These are phyloP conservation scores for Garcia nutans DNA, from an alignment of 345 rosid genomes.

Conservation along the genomic window DNA sequence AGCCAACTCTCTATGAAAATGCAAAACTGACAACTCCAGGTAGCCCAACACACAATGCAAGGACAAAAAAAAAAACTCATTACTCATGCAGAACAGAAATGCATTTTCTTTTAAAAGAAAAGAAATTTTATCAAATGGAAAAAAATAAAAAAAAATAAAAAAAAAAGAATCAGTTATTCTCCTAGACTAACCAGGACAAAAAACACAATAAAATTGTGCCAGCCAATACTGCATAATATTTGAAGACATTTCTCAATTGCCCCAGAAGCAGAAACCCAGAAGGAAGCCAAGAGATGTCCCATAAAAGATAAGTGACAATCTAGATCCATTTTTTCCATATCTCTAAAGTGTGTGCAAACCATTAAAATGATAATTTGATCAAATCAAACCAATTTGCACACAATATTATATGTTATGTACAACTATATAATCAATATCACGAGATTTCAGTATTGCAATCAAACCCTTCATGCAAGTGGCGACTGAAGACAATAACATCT, in stretches of 20 bases:
- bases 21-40: no score
- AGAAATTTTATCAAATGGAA: no score
- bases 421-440: not conserved
- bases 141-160: no score
- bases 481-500: constrained; percentile 88
- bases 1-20: no score
- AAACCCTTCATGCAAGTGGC: constrained; percentile 60
- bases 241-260: not conserved
- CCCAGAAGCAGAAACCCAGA: not conserved
- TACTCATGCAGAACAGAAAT: no score
- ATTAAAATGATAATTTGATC: constrained; percentile 1
- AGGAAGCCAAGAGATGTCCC: not conserved
- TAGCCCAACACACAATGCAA: not conserved
- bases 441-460: constrained; percentile 23
- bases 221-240: not conserved
- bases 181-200: no score
- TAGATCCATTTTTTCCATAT: not conserved
- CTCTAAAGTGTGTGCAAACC: not conserved
- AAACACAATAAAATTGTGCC: no score
- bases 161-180: no score
- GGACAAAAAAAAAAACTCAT: no score
- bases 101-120: no score
- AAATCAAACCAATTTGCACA: not conserved
- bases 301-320: not conserved
- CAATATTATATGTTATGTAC: constrained; percentile 25